Base-by-base conservation (phyloP, 2,329 filamentous ascomycete species). In the Periconia sp. region DNA sequence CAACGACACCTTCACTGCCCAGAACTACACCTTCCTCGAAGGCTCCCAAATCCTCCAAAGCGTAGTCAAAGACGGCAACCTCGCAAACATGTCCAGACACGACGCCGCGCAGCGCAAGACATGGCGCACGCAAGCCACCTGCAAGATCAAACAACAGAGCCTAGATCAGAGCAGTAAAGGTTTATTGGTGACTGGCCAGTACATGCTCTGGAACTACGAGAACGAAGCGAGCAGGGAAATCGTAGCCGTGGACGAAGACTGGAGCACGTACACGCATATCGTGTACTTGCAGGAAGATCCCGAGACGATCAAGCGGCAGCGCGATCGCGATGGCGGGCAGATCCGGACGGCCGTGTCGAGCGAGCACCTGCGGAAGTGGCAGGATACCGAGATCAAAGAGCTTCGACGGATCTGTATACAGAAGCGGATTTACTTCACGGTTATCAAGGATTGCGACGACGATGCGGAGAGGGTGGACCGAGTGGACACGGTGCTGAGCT, bases 231-330 rank as follows among this genome's bases (percentile, higher is more conserved):
- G 30, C 10, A 37, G 20, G 2, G 11, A 14, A 31, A 20, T 30
- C 15, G 75, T 82, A 0, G 75, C 68, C 47, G 85, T 81, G 0
- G 11, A 66, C 1, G 69, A 60, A 8, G 84, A 87, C 52, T 46
- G 78, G 3, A 42, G 72, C 0, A 74, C 66, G 0, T 87, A 77
- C 62, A 84, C 82, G 0, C 83, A 87, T 58, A 82, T 88, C 14
- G 42, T 88, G 13, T 87, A 87, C 59, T 61, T 87, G 27, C 67
- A 82, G 42, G 60, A 76, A 1, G 59, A 73, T 1, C 56, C 74
- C 0, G 59, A 75, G 1, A 20, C 65, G 0, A 65, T 86, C 15
- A 54, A 55, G 1, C 48, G 76, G 41, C 76, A 72, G 17, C 71
- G 75, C n/a, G 35, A 30, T 0, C 8, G 5, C 23, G 23, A 27